Percentiles rank a stretch among this genome's conserved stretches.
phyloP scores from a whole-genome alignment of 306 rosid genomes.

The Vachellia collinsii region DNA sequence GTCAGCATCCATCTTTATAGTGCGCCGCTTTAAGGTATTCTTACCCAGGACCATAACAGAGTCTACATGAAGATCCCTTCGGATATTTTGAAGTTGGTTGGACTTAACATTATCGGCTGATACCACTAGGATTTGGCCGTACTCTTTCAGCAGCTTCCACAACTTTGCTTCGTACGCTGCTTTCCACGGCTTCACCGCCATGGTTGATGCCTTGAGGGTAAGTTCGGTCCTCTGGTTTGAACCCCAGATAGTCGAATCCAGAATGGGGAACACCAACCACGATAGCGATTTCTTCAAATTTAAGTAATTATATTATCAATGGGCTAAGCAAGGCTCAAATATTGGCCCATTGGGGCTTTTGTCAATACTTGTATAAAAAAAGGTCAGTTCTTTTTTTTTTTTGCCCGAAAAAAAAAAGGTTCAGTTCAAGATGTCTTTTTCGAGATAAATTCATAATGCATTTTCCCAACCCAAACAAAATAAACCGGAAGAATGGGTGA shows the following conservation, averaged over 20 bases:
- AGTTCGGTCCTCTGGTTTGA: background rate
- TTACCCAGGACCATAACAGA: slow-evolving; percentile 81
- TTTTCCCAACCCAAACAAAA: too few relatives aligned
- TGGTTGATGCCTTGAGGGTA: slow-evolving; percentile 5
- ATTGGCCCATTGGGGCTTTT: background rate
- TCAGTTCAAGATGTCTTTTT: too few relatives aligned
- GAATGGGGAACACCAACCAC: background rate
- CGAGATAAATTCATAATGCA: too few relatives aligned
- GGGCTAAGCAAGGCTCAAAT: background rate
- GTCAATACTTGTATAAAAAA: background rate
- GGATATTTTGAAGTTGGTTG: slow-evolving; percentile 68
- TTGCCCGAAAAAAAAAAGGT: too few relatives aligned
- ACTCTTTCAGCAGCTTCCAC: slow-evolving; percentile 67
- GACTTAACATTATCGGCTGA: slow-evolving; percentile 75
- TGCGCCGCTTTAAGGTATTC: slow-evolving; percentile 60
- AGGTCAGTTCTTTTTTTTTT: too few relatives aligned
- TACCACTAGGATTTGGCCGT: slow-evolving; percentile 63
- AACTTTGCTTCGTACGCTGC: slow-evolving; percentile 73
- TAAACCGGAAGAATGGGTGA: background rate
- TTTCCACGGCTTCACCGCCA: slow-evolving; percentile 66
- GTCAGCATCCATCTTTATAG: slow-evolving; percentile 56
- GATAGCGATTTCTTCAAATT: background rate
- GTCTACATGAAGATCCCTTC: slow-evolving; percentile 66
- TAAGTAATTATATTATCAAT: background rate
- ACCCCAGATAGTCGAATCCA: background rate